Conservation (phyloP, 2,329 filamentous ascomycete genomes). For the Aspergillus fumigatus region DNA sequence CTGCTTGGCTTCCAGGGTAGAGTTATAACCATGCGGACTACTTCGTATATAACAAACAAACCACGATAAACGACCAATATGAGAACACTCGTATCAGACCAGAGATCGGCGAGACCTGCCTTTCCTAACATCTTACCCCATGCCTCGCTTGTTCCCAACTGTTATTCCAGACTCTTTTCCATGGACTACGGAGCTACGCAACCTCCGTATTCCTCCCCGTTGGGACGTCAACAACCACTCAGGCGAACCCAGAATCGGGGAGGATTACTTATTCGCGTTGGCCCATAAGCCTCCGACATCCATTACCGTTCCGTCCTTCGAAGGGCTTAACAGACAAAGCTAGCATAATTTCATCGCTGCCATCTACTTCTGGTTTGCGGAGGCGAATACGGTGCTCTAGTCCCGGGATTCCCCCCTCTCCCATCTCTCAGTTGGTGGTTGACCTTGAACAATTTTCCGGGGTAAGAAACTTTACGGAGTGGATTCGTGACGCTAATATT, state of each 20-base stretch:
- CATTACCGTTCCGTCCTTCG: background rate
- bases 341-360: background rate
- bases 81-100: background rate
- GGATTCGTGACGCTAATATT: background rate
- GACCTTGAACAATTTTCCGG: background rate
- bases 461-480: background rate
- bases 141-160: background rate
- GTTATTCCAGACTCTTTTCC: background rate
- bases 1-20: background rate
- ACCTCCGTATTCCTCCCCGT: background rate
- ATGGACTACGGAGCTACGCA: background rate
- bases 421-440: background rate
- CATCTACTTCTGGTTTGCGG: background rate
- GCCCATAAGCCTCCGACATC: background rate
- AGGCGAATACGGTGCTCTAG: background rate
- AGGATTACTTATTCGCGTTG: background rate
- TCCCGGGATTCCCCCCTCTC: background rate
- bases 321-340: background rate
- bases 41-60: background rate
- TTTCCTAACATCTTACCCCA: background rate
- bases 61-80: background rate
- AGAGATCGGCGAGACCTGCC: background rate
- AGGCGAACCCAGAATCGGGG: background rate
- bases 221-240: background rate
- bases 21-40: background rate